Base-by-base conservation (phyloP, 306 rosid species). In the Elaeagnus macrophylla region DNA sequence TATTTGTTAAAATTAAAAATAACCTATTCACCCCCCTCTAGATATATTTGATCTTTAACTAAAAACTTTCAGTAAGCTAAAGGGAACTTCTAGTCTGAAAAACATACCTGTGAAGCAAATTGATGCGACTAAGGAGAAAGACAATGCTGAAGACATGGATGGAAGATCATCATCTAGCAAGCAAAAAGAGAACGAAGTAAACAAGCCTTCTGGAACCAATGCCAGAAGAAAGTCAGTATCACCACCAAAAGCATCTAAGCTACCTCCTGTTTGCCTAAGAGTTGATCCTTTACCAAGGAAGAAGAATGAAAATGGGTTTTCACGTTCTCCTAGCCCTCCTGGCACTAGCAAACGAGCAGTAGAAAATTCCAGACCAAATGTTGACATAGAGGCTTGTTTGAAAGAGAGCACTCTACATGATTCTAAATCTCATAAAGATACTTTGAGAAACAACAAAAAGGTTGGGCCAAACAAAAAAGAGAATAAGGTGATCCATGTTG, bases 181-280 rank as follows among this genome's bases (percentile, higher is more conserved):
- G 32, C 32, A 25, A 25, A 58, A 48, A 48, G 46, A 39, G 44
- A 53, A 65, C 18, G 53, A 60, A 6, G 77, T 55, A 10, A 69
- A 62, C 48, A 71, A 73, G 51, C 39, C 64, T 39, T 65, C 77
- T 5, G 35, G 37, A 15, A 11, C 45, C 6, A 18, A 17, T 16
- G 56, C 7, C 9, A 63, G 65, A 51, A 65, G 56, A 12, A 69
- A 35, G 49, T 69, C 88, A 15, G 4, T 64, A 2, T 67, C 80
- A 51, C 75, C 78, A 0, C 67, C 63, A 19, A 83, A 77, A 55
- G 53, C 65, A 37, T 59, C 84, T 3, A 81, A 73, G 67, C 51
- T 86, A 19, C 83, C 91, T 62, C 97, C 97, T 8, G 84, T 83
- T 59, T 86, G 97, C 71, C 66, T 86, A 42, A 79, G 97, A 79